These are phyloP conservation scores for Coniosporium tulheliwenetii DNA, from an alignment of 2,329 filamentous ascomycete genomes.

Conservation along the genomic window DNA sequence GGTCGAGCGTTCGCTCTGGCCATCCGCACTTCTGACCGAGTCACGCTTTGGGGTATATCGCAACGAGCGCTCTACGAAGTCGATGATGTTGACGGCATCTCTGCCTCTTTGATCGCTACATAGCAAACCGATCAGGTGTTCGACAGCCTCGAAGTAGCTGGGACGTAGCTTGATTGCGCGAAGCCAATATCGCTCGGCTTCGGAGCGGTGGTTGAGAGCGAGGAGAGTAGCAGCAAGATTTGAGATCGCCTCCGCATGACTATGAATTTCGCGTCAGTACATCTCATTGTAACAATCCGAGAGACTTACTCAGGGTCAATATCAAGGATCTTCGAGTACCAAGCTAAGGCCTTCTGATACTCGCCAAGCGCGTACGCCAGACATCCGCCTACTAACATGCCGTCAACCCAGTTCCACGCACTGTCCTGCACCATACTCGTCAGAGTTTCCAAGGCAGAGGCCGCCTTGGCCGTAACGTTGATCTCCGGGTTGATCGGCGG, in stretches of 20 bases:
- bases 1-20: constrained; percentile 39
- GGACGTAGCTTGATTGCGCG: constrained; percentile 71
- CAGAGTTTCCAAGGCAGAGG: constrained; percentile 54
- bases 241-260: constrained; percentile 83
- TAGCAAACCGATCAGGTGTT: constrained; percentile 79
- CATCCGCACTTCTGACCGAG: constrained; percentile 32
- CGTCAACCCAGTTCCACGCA: constrained; percentile 80
- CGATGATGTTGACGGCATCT: constrained; percentile 78
- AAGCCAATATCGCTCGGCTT: constrained; percentile 77
- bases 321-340: constrained; percentile 53
- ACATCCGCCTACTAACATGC: constrained; percentile 81
- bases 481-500: constrained; percentile 19
- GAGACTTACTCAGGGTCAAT: constrained; percentile 37
- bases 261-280: constrained; percentile 14
- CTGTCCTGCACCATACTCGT: constrained; percentile 63
- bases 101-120: constrained; percentile 66
- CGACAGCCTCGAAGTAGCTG: constrained; percentile 84
- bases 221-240: constrained; percentile 84
- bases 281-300: constrained; percentile 6
- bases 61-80: constrained; percentile 64
- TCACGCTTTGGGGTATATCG: constrained; percentile 32
- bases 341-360: constrained; percentile 60
- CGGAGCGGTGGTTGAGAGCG: constrained; percentile 63
- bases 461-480: constrained; percentile 35
- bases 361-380: constrained; percentile 79